Conservation (phyloP, 768 basidiomycete genomes). For the Phanerochaete carnosa region DNA sequence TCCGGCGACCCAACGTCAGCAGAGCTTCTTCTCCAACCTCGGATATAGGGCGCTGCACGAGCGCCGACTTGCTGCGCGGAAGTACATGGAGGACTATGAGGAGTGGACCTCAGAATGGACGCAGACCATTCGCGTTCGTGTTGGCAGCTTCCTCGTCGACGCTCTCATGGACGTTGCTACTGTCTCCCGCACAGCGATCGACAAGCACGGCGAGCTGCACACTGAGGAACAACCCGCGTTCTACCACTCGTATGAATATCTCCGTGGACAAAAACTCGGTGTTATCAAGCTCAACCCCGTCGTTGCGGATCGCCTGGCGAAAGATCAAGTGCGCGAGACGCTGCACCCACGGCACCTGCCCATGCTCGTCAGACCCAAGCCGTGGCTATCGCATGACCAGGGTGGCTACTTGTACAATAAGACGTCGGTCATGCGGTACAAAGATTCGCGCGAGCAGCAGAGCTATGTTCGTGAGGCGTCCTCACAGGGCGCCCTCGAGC, state of each 20-base stretch:
- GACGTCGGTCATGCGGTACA: slow-evolving; percentile 84
- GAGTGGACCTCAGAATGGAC: slow-evolving; percentile 84
- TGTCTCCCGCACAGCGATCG: slow-evolving; percentile 56
- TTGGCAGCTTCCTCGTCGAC: slow-evolving; percentile 83
- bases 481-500: slow-evolving; percentile 69
- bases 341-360: slow-evolving; percentile 93
- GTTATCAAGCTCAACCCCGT: slow-evolving; percentile 83
- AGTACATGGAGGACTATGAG: slow-evolving; percentile 62
- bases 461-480: slow-evolving; percentile 76
- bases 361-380: slow-evolving; percentile 89
- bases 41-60: slow-evolving; percentile 63
- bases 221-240: slow-evolving; percentile 87
- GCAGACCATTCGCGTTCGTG: slow-evolving; percentile 65
- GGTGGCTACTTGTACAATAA: slow-evolving; percentile 84
- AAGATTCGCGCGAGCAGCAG: slow-evolving; percentile 83
- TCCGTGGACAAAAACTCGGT: slow-evolving; percentile 93
- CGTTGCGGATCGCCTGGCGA: slow-evolving; percentile 73
- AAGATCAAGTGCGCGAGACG: slow-evolving; percentile 64
- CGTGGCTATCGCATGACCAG: slow-evolving; percentile 73
- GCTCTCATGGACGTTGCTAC: slow-evolving; percentile 82
- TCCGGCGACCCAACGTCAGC: slow-evolving; percentile 21
- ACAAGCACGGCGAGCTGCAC: slow-evolving; percentile 52
- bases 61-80: slow-evolving; percentile 62
- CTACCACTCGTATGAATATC: slow-evolving; percentile 87
- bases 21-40: slow-evolving; percentile 51